A percentile compares a stretch with the other conserved stretches of the same genome.
Evolutionary conservation across 2,329 filamentous ascomycete species (phyloP).

Genomic region (Fusarium pseudoanthophilum): DNA sequence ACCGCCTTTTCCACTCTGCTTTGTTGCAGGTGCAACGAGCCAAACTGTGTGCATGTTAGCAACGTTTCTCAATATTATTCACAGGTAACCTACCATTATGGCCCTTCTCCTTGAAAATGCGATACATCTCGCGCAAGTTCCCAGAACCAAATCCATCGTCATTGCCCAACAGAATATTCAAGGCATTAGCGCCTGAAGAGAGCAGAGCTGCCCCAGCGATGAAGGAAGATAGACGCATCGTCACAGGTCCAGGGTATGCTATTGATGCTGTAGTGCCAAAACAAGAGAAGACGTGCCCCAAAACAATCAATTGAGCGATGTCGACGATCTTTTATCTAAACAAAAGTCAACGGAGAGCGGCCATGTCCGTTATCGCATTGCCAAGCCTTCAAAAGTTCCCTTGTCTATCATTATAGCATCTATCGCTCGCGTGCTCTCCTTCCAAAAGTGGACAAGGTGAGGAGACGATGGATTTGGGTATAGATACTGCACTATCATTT

Average conservation of each 20-base stretch:
- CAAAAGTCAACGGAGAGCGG: background rate
- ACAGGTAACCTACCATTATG: conserved; percentile 38
- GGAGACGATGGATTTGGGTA: background rate
- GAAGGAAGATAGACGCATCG: conserved; percentile 39
- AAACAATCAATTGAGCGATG: conserved; percentile 3
- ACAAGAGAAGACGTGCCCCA: background rate
- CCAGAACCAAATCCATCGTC: conserved; percentile 48
- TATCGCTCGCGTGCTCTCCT: conserved; percentile 24
- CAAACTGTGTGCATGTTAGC: conserved; percentile 28
- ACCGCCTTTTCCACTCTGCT: conserved; percentile 47
- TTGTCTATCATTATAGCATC: background rate
- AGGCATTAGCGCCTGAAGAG: conserved; percentile 31
- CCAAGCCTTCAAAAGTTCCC: conserved; percentile 30
- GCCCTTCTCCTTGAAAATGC: conserved; percentile 44
- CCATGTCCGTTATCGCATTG: conserved; percentile 23
- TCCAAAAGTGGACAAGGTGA: conserved; percentile 16
- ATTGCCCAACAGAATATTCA: conserved; percentile 48
- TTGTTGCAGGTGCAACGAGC: conserved; percentile 46
- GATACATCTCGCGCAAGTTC: conserved; percentile 47
- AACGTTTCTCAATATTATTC: accelerated
- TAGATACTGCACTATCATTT: background rate
- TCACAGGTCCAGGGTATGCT: background rate
- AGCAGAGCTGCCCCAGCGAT: conserved; percentile 28
- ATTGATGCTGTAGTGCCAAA: background rate
- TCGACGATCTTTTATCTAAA: conserved; percentile 19